Evolutionary conservation across 1,284 basidiomycete genomes (phyloP).

Genomic region (Cronartium ribicola): DNA sequence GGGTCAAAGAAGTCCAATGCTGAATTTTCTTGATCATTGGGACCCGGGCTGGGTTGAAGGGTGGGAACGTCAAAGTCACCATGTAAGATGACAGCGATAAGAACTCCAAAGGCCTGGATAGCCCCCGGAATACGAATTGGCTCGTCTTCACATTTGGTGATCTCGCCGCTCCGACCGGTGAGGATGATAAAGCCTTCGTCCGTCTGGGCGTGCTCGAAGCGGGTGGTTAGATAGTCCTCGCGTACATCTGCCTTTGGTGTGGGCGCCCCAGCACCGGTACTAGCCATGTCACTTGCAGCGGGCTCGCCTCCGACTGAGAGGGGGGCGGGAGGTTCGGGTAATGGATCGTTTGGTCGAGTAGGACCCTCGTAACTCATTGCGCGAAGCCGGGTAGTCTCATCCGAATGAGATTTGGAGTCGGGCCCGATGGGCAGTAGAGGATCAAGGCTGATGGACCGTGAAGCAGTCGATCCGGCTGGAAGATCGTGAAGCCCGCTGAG

Average conservation of each 20-base stretch:
- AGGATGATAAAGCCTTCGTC: slow-evolving; percentile 26
- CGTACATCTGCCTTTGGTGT: background rate
- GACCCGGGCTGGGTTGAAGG: background rate
- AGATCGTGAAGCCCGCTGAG: background rate
- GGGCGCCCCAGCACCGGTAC: background rate
- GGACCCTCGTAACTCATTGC: background rate
- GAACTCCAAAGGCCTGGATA: slow-evolving; percentile 77
- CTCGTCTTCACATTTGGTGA: slow-evolving; percentile 36
- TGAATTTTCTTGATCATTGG: slow-evolving; percentile 14
- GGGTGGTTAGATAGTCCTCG: slow-evolving; percentile 21
- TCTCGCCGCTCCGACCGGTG: slow-evolving; percentile 27
- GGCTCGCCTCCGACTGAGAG: background rate
- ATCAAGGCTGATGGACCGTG: background rate
- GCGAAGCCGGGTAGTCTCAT: background rate
- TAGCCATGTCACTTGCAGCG: background rate
- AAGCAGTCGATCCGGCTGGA: background rate
- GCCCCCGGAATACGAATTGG: slow-evolving; percentile 80
- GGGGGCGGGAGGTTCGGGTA: background rate
- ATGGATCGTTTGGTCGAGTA: background rate
- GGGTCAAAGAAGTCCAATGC: slow-evolving; percentile 11
- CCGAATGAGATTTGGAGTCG: background rate
- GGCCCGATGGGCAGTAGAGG: background rate
- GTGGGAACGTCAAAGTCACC: slow-evolving; percentile 47
- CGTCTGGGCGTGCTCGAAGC: slow-evolving; percentile 23
- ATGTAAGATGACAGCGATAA: slow-evolving; percentile 69